These are phyloP conservation scores for Dichotomopilus funicola DNA, from an alignment of 2,329 filamentous ascomycete genomes.

Conservation along the genomic window DNA sequence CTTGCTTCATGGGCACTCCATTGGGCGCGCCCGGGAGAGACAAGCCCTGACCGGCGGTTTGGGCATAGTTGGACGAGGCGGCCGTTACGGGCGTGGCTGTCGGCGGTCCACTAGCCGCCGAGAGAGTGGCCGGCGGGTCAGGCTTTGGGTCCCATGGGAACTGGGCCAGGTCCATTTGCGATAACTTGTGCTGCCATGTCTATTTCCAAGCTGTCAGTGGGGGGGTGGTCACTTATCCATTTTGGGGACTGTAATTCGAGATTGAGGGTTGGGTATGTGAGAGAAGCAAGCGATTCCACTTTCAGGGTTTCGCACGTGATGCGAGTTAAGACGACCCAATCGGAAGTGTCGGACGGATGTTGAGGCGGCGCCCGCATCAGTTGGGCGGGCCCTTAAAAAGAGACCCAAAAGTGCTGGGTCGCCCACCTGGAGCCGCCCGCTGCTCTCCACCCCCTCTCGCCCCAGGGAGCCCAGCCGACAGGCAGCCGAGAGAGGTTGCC, in stretches of 20 bases:
- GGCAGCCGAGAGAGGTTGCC: constrained; percentile 5
- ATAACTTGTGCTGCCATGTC: constrained; percentile 93
- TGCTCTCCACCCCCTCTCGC: constrained; percentile 34
- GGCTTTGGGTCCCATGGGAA: constrained; percentile 95
- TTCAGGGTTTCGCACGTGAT: constrained; percentile 20
- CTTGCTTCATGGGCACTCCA: constrained; percentile 24
- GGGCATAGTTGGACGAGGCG: constrained; percentile 26
- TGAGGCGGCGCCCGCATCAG: constrained; percentile 15
- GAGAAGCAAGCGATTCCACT: not conserved
- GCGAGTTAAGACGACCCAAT: constrained; percentile 20
- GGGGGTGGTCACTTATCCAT: not conserved
- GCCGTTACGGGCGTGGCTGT: constrained; percentile 18
- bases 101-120: constrained; percentile 31
- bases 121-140: constrained; percentile 44
- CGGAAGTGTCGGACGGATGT: constrained; percentile 18
- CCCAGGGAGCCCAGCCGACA: constrained; percentile 12
- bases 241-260: not conserved
- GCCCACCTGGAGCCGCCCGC: constrained; percentile 36
- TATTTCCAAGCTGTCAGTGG: constrained; percentile 33
- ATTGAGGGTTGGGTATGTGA: constrained; percentile 1
- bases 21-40: constrained; percentile 28
- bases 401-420: constrained; percentile 48
- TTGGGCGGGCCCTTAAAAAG: constrained; percentile 40
- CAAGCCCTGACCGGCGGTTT: constrained; percentile 24
- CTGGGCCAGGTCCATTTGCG: constrained; percentile 72